These are phyloP conservation scores for Termitomyces sp. DNA, from an alignment of 768 basidiomycete species.

Conservation along the genomic window DNA sequence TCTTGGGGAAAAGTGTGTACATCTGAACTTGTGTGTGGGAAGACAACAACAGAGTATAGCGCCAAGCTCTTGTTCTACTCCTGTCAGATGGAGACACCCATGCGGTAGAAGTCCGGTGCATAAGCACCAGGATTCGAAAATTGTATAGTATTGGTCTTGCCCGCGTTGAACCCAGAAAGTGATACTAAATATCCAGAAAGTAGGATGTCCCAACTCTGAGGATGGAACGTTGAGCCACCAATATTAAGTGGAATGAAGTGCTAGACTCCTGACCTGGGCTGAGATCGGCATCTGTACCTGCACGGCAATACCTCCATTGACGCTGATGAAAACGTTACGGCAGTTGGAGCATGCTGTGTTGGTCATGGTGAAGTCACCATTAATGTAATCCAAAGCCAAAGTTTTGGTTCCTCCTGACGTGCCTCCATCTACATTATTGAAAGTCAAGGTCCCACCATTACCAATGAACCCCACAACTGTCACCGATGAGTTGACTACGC, in stretches of 20 bases:
- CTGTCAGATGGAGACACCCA: conserved; percentile 27
- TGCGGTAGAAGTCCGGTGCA: conserved; percentile 35
- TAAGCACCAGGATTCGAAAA: conserved; percentile 38
- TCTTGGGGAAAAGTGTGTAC: background rate
- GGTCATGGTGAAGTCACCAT: conserved; percentile 34
- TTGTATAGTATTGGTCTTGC: conserved; percentile 36
- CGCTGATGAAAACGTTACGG: conserved; percentile 38
- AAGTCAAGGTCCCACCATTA: conserved; percentile 36
- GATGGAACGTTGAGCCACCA: background rate
- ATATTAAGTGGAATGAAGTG: background rate
- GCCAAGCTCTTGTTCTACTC: background rate
- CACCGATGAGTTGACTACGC: conserved; percentile 28
- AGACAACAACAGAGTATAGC: background rate
- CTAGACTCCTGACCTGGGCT: conserved; percentile 29
- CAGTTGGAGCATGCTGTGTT: conserved; percentile 45
- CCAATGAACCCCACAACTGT: conserved; percentile 37
- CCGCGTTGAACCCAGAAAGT: conserved; percentile 36
- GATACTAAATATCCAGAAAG: conserved; percentile 34
- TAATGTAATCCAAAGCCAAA: conserved; percentile 41
- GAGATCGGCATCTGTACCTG: conserved; percentile 43
- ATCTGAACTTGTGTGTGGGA: background rate
- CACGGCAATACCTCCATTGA: conserved; percentile 37
- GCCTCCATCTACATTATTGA: conserved; percentile 37
- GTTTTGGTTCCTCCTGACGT: conserved; percentile 34
- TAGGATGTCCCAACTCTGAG: conserved; percentile 41